Base-by-base conservation (phyloP, 2,329 filamentous ascomycete species). In the Sphaerulina populicola region DNA sequence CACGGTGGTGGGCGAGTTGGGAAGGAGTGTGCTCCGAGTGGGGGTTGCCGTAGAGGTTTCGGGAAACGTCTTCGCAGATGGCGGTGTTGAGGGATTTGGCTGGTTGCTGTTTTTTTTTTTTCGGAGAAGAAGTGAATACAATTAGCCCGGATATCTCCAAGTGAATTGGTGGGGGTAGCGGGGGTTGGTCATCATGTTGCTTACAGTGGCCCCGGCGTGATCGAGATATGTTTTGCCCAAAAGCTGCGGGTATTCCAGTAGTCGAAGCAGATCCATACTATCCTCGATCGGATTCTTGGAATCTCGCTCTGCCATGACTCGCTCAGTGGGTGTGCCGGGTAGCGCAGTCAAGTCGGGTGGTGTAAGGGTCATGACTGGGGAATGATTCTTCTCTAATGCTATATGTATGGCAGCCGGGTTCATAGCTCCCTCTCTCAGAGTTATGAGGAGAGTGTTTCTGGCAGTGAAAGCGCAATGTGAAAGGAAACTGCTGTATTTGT, bases 21-120 rank as follows among this genome's bases (percentile, higher is more conserved):
- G 90, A 94, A 2, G 90, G 85, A 15, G 77, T 71, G 2, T 89
- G 94, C 44, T 81, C 84, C 0, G 90, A 95, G 69, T 96, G 90
- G 0, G 90, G 90, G 57, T 96, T 96, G 36, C 89, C 90, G 60
- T 89, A 88, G 0, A 96, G 74, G 60, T 83, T 85, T 5, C 78
- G 74, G 11, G 82, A 83, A 76, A 96, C 83, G 55, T 93, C 85
- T 14, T 71, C 68, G 4, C 86, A 80, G 69, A 93, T 94, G 23
- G 72, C 74, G 58, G 90, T 84, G 65, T 95, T 82, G 30, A 91
- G 71, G 33, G 87, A 90, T 67, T 85, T 91, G 27, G 46, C 46
- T 27, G 46, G 46, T 49, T 38, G 88, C 75, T 64, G 30, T 51
- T 52, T 18, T 18, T 18, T 18, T 18, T 2, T 27, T 27, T 27